Percentiles rank a stretch among this genome's conserved stretches.
Evolutionary conservation across 306 rosid genomes (phyloP).

Genomic region (Rosa rugosa): DNA sequence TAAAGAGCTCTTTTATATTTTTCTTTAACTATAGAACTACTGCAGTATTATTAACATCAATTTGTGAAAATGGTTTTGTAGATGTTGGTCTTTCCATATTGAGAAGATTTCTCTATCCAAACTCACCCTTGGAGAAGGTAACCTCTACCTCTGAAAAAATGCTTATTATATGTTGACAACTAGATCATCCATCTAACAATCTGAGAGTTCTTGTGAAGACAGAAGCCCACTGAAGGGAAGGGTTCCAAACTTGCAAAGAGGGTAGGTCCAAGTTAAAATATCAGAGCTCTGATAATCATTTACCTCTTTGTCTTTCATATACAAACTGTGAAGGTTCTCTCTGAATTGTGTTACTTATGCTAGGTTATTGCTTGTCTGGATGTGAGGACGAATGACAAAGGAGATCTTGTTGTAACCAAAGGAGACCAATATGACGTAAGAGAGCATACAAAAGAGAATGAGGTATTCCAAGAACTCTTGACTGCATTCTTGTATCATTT

Average conservation of each 20-base stretch:
- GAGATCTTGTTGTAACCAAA: slow-evolving; percentile 98
- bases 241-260: slow-evolving; percentile 87
- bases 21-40: background rate
- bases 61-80: slow-evolving; percentile 43
- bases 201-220: slow-evolving; percentile 62
- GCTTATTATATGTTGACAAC: slow-evolving; percentile 26
- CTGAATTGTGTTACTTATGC: slow-evolving; percentile 18
- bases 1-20: background rate
- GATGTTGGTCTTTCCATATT: slow-evolving; percentile 88
- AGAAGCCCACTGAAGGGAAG: slow-evolving; percentile 67
- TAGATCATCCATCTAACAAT: slow-evolving; percentile 40
- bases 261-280: slow-evolving; percentile 43
- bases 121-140: slow-evolving; percentile 63
- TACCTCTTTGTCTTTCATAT: background rate
- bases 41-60: slow-evolving; percentile 4
- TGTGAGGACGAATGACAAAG: slow-evolving; percentile 88
- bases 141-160: slow-evolving; percentile 29
- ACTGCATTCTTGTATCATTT: background rate
- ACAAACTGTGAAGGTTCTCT: slow-evolving; percentile 2
- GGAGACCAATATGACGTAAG: slow-evolving; percentile 98
- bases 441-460: slow-evolving; percentile 81
- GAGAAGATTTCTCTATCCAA: slow-evolving; percentile 86
- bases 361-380: slow-evolving; percentile 99
- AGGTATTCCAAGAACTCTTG: slow-evolving; percentile 51
- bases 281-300: background rate